Conservation (phyloP, 2,329 filamentous ascomycete genomes). For the Pezicula neosporulosa region DNA sequence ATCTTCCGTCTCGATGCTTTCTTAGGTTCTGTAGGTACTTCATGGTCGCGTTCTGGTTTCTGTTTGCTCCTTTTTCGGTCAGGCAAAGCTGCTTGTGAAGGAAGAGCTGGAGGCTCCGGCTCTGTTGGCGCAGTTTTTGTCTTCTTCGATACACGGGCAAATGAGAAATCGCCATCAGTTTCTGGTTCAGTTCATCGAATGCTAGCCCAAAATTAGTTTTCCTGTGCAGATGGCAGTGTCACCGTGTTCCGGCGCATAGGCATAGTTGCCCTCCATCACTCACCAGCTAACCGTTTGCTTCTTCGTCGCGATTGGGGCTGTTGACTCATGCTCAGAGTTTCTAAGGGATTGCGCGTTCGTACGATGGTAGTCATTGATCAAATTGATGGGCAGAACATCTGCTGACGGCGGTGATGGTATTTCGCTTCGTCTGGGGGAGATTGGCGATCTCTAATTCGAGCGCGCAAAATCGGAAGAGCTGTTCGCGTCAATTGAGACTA, state of each 20-base stretch:
- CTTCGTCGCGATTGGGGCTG: constrained; percentile 52
- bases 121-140: constrained; percentile 52
- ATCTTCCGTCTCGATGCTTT: constrained; percentile 31
- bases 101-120: constrained; percentile 37
- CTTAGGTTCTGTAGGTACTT: constrained; percentile 32
- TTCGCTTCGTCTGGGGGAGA: not conserved
- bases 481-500: constrained; percentile 21
- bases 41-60: constrained; percentile 34
- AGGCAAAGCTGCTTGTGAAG: constrained; percentile 29
- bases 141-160: constrained; percentile 65
- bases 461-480: too few species aligned
- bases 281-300: constrained; percentile 64
- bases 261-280: constrained; percentile 27
- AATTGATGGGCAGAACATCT: constrained; percentile 22
- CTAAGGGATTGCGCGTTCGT: constrained; percentile 59
- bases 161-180: constrained; percentile 74
- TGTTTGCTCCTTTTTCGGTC: constrained; percentile 31
- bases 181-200: constrained; percentile 73
- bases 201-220: constrained; percentile 26
- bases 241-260: constrained; percentile 5
- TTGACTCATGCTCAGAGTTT: constrained; percentile 65
- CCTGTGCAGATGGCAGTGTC: not conserved
- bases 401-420: constrained; percentile 7
- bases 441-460: too few species aligned
- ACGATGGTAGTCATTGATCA: constrained; percentile 69